Percentiles rank a stretch among this genome's conserved stretches.
phyloP scores from a whole-genome alignment of 2,329 filamentous ascomycete genomes.

The Didymella sp. region DNA sequence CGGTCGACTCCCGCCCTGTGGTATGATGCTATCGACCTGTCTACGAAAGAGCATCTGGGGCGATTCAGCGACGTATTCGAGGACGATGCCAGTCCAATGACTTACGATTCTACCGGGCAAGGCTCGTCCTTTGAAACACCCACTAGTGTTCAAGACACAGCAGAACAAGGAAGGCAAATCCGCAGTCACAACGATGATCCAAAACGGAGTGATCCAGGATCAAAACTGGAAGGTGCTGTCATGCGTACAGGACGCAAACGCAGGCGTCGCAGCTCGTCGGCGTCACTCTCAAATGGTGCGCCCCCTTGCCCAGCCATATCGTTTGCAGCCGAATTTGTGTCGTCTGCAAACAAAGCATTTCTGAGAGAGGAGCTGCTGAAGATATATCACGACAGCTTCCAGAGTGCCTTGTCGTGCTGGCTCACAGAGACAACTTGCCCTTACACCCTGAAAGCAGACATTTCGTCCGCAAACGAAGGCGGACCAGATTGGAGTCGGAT shows the following conservation, averaged over 20 bases:
- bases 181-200: neutral
- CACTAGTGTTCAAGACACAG: constrained; percentile 26
- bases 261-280: constrained; percentile 34
- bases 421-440: constrained; percentile 62
- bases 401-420: constrained; percentile 63
- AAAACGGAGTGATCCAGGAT: constrained; percentile 1
- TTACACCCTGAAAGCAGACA: constrained; percentile 49
- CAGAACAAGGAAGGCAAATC: neutral
- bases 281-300: constrained; percentile 28
- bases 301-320: constrained; percentile 30
- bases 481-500: constrained; percentile 59
- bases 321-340: constrained; percentile 40
- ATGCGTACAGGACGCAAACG: constrained; percentile 32
- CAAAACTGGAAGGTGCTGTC: constrained; percentile 18
- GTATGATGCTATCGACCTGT: constrained; percentile 6
- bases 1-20: constrained; percentile 5
- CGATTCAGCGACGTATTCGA: constrained; percentile 22
- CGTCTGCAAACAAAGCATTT: constrained; percentile 47
- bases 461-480: constrained; percentile 41
- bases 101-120: constrained; percentile 35
- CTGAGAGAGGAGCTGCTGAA: constrained; percentile 56
- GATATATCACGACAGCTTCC: constrained; percentile 63
- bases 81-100: constrained; percentile 19
- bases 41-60: neutral
- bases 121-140: constrained; percentile 40